A percentile compares a stretch with the other conserved stretches of the same genome.
Conservation (phyloP, 2,329 filamentous ascomycete species). For the Pseudogymnoascus sp. region DNA sequence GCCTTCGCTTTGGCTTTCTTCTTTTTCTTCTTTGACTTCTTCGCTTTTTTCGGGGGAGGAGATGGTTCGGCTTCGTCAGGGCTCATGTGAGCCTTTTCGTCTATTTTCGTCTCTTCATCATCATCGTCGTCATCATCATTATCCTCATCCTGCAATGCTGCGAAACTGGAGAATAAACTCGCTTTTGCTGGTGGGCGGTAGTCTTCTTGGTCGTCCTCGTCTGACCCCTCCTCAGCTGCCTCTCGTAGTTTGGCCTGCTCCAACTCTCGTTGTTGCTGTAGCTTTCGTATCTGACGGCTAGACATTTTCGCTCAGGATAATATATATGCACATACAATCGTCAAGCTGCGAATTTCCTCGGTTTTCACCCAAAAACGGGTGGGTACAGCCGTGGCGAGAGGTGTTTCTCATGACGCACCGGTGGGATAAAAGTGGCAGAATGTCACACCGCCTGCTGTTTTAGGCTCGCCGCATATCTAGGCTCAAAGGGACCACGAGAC, state of each 20-base stretch:
- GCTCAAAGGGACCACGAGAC: not conserved
- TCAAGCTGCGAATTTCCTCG: not conserved
- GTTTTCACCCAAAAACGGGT: not conserved
- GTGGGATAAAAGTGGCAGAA: not conserved
- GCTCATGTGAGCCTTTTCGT: slow-evolving; percentile 21
- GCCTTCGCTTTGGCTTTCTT: slow-evolving; percentile 35
- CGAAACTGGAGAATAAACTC: slow-evolving; percentile 47
- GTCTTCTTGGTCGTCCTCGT: slow-evolving; percentile 23
- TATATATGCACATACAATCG: not conserved
- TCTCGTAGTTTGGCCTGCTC: slow-evolving; percentile 20
- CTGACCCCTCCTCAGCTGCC: slow-evolving; percentile 18
- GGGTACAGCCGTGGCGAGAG: not conserved
- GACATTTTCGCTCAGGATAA: slow-evolving; percentile 21
- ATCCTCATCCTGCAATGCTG: slow-evolving; percentile 34
- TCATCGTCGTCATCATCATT: slow-evolving; percentile 28
- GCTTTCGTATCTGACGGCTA: slow-evolving; percentile 28
- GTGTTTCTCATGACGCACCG: not conserved
- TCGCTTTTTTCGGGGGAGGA: slow-evolving; percentile 37
- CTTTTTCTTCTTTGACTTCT: slow-evolving; percentile 55
- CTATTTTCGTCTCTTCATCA: slow-evolving; percentile 25
- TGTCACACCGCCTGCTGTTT: not conserved
- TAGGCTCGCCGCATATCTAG: not conserved
- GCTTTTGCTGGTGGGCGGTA: slow-evolving; percentile 32
- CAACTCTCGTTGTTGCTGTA: slow-evolving; percentile 28
- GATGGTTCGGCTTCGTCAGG: slow-evolving; percentile 28